Base-by-base conservation (phyloP, 371 early-diverging fungal genomes). In the Haplosporangium sp. region DNA sequence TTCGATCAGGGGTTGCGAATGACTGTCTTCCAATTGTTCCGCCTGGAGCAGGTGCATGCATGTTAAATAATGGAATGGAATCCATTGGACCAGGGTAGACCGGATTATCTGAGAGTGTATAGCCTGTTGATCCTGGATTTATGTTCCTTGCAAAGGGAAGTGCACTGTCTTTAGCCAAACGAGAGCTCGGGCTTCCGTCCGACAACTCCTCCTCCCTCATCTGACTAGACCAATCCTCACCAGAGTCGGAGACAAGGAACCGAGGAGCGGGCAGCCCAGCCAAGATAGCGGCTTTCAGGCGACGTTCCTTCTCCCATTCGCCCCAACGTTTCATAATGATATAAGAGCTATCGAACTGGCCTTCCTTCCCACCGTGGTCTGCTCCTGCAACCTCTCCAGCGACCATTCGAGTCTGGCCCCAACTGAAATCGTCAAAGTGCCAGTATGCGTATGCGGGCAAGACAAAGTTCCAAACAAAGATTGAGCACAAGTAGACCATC, bases 381-480 rank as follows among this genome's bases (percentile, higher is more conserved):
- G 64, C 83, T 0, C 70, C 76, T 3, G 73, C 79, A 27, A 67
- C 77, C 7, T 90, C 95, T 40, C 95, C 95, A 52, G 92, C 90
- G 4, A 96, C 93, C 72, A 91, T 89, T 64, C 99, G 90, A 0
- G 99, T 99, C 72, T 98, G 94, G 9, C 99, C 99, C 99, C 99
- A 99, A 9, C 94, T 92, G 77, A 99, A 99, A 74, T 99, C 99
- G 82, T 99, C 99, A 87, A 99, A 98, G 85, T 98, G 97, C 99
- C 99, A 99, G 87, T 93, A 99, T 13, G 99, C 97, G 81, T 99
- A 99, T 0, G 94, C 88, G 6, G 99, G 99, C 19, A 99, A 87
- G 6, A 97, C 92, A 83, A 97, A 95, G 83, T 98, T 98, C 99
- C 99, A 99, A 37, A 99, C 92, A 11, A 98, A 98, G 56, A 99